Evolutionary conservation across 2,329 filamentous ascomycete genomes (phyloP).

Genomic region (Talaromyces pinophilus): DNA sequence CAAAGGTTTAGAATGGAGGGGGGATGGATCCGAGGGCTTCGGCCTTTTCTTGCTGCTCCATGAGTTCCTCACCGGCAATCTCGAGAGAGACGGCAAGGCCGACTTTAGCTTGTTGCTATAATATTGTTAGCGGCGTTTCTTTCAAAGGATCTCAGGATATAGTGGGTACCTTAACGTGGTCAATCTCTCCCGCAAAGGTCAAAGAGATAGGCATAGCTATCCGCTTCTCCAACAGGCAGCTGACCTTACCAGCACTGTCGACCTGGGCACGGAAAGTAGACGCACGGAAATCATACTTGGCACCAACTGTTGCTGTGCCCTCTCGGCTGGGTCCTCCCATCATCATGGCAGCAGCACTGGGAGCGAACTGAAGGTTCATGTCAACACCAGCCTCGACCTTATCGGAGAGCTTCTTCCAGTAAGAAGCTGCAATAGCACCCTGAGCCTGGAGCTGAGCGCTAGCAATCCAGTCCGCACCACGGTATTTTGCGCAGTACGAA

Average conservation of each 20-base stretch:
- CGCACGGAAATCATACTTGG: slow-evolving; percentile 97
- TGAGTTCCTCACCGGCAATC: slow-evolving; percentile 78
- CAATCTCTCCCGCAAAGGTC: slow-evolving; percentile 94
- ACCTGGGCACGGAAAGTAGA: slow-evolving; percentile 94
- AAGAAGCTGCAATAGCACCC: slow-evolving; percentile 84
- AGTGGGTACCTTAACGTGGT: slow-evolving; percentile 76
- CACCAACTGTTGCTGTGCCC: slow-evolving; percentile 85
- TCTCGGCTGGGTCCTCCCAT: slow-evolving; percentile 83
- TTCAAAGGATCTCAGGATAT: neutral
- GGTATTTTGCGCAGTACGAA: slow-evolving; percentile 91
- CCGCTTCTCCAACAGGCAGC: slow-evolving; percentile 91
- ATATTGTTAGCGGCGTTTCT: slow-evolving; percentile 15
- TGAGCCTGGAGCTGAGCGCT: slow-evolving; percentile 87
- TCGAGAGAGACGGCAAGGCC: slow-evolving; percentile 93
- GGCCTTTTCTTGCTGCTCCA: slow-evolving; percentile 73
- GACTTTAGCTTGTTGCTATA: slow-evolving; percentile 88
- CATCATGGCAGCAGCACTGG: slow-evolving; percentile 63
- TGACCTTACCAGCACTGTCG: slow-evolving; percentile 91
- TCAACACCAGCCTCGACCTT: slow-evolving; percentile 96
- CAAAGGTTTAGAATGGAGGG: slow-evolving; percentile 50
- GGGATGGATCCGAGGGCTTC: slow-evolving; percentile 47
- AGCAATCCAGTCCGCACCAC: slow-evolving; percentile 86
- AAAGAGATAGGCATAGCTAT: slow-evolving; percentile 89
- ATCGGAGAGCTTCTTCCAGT: slow-evolving; percentile 90
- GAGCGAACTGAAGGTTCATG: slow-evolving; percentile 80